Evolutionary conservation across 495 filamentous ascomycete species (phyloP), one percentile per base, ranked within the genome.

Genomic region (Aspergillus baeticus): DNA sequence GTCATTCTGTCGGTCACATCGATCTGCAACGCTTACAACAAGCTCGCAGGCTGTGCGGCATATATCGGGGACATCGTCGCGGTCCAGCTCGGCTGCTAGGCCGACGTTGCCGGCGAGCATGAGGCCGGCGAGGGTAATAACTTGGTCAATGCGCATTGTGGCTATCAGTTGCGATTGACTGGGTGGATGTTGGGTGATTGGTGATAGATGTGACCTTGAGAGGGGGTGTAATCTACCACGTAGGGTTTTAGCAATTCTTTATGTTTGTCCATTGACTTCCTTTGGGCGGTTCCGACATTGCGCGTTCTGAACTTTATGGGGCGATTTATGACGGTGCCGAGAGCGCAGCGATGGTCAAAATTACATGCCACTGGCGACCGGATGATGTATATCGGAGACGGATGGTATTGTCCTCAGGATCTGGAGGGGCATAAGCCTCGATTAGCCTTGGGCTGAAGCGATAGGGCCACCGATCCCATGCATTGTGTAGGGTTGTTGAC

Each of bases 21-120:
- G 54, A 29, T 63, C 44, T 14, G 69, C 59, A 45, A 60, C 62
- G 33, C 55, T 57, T 33, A 72, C 66, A 1, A 72, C 60, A 0
- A 62, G 36, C 13, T 64, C 60, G 54, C 71, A 74, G 29, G 57
- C 61, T 18, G 49, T 33, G 64, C 68, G 68, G 60, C 71, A 74
- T 31, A 51, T 57, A 46, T 53, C 63, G 23, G 69, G 69, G 29
- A 74, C 65, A 54, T 74, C 69, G 35, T 70, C 65, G 13, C 53
- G 62, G 36, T 71, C 66, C 14, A 74, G 46, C 33, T 68, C 69
- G 7, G 66, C 62, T 38, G 60, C 68, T 10, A 66, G 54, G 29
- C 61, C 61, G 14, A 68, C 31, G 49, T 64, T 66, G 31, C 64
- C 51, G 26, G 62, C 54, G 23, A 72, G 64, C 48, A 72, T 39